Evolutionary conservation across 257 asterid genomes (phyloP).

Genomic region (Solanum stenotomum): DNA sequence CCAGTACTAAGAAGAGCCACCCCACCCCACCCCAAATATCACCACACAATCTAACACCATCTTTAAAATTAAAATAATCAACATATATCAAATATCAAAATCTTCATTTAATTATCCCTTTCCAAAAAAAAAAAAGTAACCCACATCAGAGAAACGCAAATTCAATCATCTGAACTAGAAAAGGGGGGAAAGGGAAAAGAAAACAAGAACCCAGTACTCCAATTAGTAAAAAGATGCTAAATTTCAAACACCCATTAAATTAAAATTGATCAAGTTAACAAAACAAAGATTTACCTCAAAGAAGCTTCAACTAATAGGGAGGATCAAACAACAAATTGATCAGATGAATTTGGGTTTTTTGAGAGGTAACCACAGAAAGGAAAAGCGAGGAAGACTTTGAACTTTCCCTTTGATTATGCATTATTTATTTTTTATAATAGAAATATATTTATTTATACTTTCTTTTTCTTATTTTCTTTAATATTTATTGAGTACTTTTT

Average conservation of each 20-base stretch:
- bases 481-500: neutral
- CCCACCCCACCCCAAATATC: neutral
- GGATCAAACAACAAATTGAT: neutral
- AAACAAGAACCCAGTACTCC: neutral
- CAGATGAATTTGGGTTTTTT: neutral
- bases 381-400: neutral
- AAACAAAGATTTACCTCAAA: neutral
- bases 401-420: neutral
- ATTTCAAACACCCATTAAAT: neutral
- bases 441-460: neutral
- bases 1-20: neutral
- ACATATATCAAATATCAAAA: neutral
- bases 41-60: neutral
- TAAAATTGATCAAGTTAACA: neutral
- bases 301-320: neutral
- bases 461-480: neutral
- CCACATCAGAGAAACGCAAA: neutral
- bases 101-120: neutral
- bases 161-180: neutral
- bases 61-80: neutral
- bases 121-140: neutral
- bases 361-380: neutral
- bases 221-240: neutral
- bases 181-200: neutral
- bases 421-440: neutral